A percentile compares a stretch with the other conserved stretches of the same genome.
Conservation (phyloP, 2,329 filamentous ascomycete species). For the Leptographium wingfieldii region DNA sequence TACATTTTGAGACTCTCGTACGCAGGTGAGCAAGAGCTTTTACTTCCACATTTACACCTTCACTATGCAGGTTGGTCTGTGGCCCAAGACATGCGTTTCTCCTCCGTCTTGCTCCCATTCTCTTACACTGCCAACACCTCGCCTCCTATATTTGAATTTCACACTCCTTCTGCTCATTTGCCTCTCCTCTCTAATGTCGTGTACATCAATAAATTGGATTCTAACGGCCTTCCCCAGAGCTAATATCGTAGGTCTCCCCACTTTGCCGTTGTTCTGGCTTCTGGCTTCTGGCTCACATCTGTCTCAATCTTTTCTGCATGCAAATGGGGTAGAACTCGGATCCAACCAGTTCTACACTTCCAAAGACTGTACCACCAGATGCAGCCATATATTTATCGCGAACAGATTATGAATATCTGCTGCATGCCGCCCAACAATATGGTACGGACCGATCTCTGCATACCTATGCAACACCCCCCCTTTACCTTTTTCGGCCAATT, state of each 20-base stretch:
- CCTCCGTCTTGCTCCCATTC: background rate
- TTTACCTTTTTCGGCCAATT: background rate
- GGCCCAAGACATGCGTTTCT: too few species aligned
- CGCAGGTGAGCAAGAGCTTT: slow-evolving; percentile 37
- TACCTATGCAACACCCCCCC: background rate
- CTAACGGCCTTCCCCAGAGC: background rate
- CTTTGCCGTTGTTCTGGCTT: background rate
- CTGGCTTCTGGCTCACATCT: too few species aligned
- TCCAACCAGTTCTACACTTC: slow-evolving; percentile 27
- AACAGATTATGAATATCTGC: slow-evolving; percentile 48
- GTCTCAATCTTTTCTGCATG: background rate
- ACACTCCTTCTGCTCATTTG: background rate
- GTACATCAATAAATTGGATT: background rate
- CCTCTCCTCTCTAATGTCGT: too few species aligned
- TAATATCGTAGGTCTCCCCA: slow-evolving; percentile 2
- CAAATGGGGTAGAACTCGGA: background rate
- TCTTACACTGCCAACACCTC: background rate
- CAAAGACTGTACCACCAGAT: slow-evolving; percentile 15
- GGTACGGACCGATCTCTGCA: slow-evolving; percentile 24
- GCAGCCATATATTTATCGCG: slow-evolving; percentile 29
- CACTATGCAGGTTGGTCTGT: too few species aligned
- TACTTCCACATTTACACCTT: background rate
- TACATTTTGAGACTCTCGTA: slow-evolving; percentile 48
- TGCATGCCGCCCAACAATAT: slow-evolving; percentile 39
- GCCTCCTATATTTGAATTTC: background rate